Evolutionary conservation across 129 eudicot genomes (phyloP).

Genomic region (Mikania micrantha): DNA sequence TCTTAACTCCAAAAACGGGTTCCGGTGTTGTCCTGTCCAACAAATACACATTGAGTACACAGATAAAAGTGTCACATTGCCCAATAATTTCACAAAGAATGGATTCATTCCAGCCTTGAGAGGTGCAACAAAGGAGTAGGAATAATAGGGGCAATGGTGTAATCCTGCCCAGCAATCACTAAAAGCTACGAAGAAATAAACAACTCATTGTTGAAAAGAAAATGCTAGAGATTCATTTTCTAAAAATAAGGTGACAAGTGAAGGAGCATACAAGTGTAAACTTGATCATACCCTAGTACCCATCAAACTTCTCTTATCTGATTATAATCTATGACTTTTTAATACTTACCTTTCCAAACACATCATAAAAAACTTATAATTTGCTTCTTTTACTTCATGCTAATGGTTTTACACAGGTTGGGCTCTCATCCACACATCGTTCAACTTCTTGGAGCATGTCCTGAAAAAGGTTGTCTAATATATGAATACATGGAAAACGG

Average conservation of each 20-base stretch:
- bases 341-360: background rate
- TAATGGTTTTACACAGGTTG: constrained; percentile 36
- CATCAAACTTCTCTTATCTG: constrained; percentile 54
- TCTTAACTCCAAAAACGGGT: too few species aligned
- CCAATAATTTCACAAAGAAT: too few species aligned
- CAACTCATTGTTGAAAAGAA: constrained; percentile 49
- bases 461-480: constrained; percentile 70
- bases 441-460: constrained; percentile 82
- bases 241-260: constrained; percentile 60
- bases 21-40: too few species aligned
- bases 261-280: constrained; percentile 72
- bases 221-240: constrained; percentile 58
- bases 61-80: too few species aligned
- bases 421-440: constrained; percentile 79
- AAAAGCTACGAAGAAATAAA: too few species aligned
- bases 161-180: too few species aligned
- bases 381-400: background rate
- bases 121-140: too few species aligned
- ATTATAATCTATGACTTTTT: background rate
- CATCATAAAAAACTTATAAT: background rate
- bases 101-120: too few species aligned
- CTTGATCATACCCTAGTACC: constrained; percentile 81
- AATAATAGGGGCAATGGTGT: too few species aligned
- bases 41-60: too few species aligned
- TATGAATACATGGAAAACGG: constrained; percentile 91